Evolutionary conservation across 2,329 filamentous ascomycete genomes (phyloP), one percentile per base, ranked within the genome.

Genomic region (Biscogniauxia mediterranea): DNA sequence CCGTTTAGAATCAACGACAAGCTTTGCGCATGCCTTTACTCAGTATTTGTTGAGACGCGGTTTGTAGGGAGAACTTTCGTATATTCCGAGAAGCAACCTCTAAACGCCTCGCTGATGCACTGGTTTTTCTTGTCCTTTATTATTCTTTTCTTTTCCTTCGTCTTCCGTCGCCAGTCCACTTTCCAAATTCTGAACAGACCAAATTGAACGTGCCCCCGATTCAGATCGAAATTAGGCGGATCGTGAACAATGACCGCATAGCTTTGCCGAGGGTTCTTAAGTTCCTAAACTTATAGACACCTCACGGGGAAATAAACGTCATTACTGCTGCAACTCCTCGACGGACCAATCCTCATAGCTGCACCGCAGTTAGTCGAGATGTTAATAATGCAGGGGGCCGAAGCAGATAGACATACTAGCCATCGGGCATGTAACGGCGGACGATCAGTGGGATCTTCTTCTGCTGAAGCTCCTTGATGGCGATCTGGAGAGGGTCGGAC

Each of bases 271-370:
- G 49, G 15, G 4, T 19, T n/a, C 49, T 51, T 51, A 17, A 7
- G 25, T n/a, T 54, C 11, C 7, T 38, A 38, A 28, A 54, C 11
- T 21, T 13, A 9, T 54, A 52, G n/a, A 42, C 52, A 21, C 46
- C 32, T 51, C 20, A 13, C 25, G 23, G 28, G 15, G 26, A 28
- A 4, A 13, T 50, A 46, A 26, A 32, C 20, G 11, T 51, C 9
- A 54, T 56, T 76, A 87, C 76, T 86, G 84, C 59, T 97, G 84
- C 66, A 98, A 83, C 79, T 99, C 95, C 79, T 98, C 95, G 79
- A 93, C 97, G 42, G 93, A 96, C 95, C 95, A 99, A 77, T 99
- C 95, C 84, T 99, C 95, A 78, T 98, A 98, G 81, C 91, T 94
- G 68, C n/a, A 57, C 26, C 23, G 21, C 19, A 25, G 66, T 74